Evolutionary conservation across 345 rosid species (phyloP).

Genomic region (thale cress (Arabidopsis thaliana)): TAIR10.1 NC_003075.7:10983501-10984000

Average conservation of each 20-base stretch:
- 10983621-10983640: slow-evolving; percentile 87
- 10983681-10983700: slow-evolving; percentile 68
- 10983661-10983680: slow-evolving; percentile 81
- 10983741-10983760: background rate
- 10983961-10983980: slow-evolving; percentile 59
- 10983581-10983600: slow-evolving; percentile 71
- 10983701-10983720: slow-evolving; percentile 47
- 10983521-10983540: background rate
- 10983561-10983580: slow-evolving; percentile 79
- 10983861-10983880: slow-evolving; percentile 79
- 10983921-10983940: slow-evolving; percentile 37
- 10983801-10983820: slow-evolving; percentile 94
- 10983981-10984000: slow-evolving; percentile 76
- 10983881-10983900: slow-evolving; percentile 52
- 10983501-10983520: slow-evolving; percentile 32
- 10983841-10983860: slow-evolving; percentile 66
- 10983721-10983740: background rate
- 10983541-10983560: slow-evolving; percentile 18
- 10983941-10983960: slow-evolving; percentile 41
- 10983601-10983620: slow-evolving; percentile 79
- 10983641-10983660: slow-evolving; percentile 67
- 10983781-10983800: slow-evolving; percentile 68
- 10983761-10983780: slow-evolving; percentile 46
- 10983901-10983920: slow-evolving; percentile 48
- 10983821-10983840: slow-evolving; percentile 69